Base-by-base conservation (phyloP, 257 asterid genomes). In the Capsicum rhomboideum region DNA sequence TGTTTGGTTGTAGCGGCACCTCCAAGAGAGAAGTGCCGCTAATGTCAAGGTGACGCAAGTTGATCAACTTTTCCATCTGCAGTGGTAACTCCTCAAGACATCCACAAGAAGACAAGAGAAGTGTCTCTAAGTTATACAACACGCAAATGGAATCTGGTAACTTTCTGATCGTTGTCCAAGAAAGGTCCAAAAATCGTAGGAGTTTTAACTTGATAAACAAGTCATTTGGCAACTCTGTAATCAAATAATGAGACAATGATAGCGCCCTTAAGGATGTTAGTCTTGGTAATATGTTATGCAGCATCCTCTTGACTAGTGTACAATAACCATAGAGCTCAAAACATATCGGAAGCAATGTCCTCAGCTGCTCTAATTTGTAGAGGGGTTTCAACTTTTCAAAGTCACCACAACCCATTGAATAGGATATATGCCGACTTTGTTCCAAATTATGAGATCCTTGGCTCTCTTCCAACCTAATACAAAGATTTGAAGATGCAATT, bases 291-390 rank as follows among this genome's bases (percentile, higher is more conserved):
- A 82, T 20, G 12, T 67, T 42, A 44, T 46, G 55, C 28, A 82
- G 4, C 21, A 80, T 42, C 49, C 28, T 29, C 44, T 58, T 58
- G 42, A n/a, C n/a, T n/a, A n/a, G n/a, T n/a, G n/a, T n/a, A n/a
- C n/a, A n/a, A n/a, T n/a, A n/a, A n/a, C n/a, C n/a, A n/a, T n/a
- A n/a, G n/a, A n/a, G n/a, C n/a, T n/a, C n/a, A n/a, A n/a, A n/a
- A n/a, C n/a, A n/a, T n/a, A n/a, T n/a, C n/a, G 80, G 77, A 3
- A 82, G 55, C 2, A 82, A 82, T 14, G 85, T 82, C 52, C 79
- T 49, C 21, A 68, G n/a, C 18, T 81, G n/a, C 49, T 63, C 34
- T 17, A 5, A 16, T n/a, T 42, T 7, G n/a, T 1, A 0, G 6
- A 81, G 52, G 1, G 29, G 84, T 11, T 61, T 81, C 40, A 81